These are phyloP conservation scores for Heritiera littoralis DNA, from an alignment of 345 rosid genomes.

Conservation along the genomic window DNA sequence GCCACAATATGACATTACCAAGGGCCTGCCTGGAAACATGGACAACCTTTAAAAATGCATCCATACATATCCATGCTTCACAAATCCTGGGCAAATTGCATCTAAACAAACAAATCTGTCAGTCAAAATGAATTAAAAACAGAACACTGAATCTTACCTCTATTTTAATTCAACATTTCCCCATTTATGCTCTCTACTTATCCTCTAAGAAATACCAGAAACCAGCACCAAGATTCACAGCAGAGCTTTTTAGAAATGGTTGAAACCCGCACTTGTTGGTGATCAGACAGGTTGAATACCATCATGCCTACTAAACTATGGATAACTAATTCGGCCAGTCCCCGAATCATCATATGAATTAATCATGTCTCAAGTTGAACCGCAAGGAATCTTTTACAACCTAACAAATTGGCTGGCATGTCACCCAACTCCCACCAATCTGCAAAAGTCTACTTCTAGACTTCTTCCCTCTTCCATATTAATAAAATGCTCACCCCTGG, in stretches of 20 bases:
- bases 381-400: slow-evolving; percentile 15
- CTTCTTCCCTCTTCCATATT: background rate
- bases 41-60: background rate
- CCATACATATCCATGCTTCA: background rate
- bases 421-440: slow-evolving; percentile 8
- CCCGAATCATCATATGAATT: slow-evolving; percentile 13
- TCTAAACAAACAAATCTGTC: background rate
- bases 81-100: background rate
- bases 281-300: background rate
- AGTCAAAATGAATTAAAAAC: background rate
- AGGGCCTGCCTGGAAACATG: slow-evolving; percentile 1
- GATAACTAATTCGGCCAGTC: background rate
- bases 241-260: background rate
- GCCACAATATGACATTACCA: background rate
- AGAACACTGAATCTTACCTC: background rate
- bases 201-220: background rate
- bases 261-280: slow-evolving; percentile 12
- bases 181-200: background rate
- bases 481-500: background rate
- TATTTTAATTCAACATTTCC: background rate
- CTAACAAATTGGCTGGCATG: slow-evolving; percentile 22
- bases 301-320: background rate
- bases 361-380: slow-evolving; percentile 10
- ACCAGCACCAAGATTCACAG: slow-evolving; percentile 11
- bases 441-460: background rate